Evolutionary conservation across 2,329 filamentous ascomycete genomes (phyloP), one percentile per base, ranked within the genome.

Genomic region (Arthrinium puccinioides): DNA sequence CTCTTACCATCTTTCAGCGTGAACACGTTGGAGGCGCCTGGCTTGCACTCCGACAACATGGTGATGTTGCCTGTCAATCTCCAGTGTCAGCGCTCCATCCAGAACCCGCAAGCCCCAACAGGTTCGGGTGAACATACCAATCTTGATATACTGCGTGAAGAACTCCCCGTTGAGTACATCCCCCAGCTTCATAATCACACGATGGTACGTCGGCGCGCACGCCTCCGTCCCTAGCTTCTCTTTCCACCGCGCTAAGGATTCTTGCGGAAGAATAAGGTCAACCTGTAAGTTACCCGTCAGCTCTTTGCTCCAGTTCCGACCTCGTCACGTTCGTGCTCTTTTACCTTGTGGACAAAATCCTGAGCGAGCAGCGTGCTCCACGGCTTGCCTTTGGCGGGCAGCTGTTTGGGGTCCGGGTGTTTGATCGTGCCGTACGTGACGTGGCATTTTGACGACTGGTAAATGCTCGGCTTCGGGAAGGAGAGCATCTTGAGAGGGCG

Each of bases 71-170:
- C 87, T 88, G 41, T 31, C n/a, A 30, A 11, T n/a, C 11, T 10
- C 10, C 3, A 4, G 1, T 6, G 25, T 10, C 27, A 9, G 24
- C 14, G 5, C 3, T 9, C 14, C 10, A 24, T 21, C 19, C 18
- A 24, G 19, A 6, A 32, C 9, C 39, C 27, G 36, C 4, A 20
- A 41, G 10, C 32, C 11, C 2, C 10, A 16, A 16, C 11, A 11
- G 5, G n/a, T 7, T 6, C n/a, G n/a, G n/a, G n/a, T n/a, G 4
- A 9, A 38, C 55, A 16, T 63, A 85, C 85, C 84, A 42, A 72
- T 73, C 59, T 94, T 94, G 47, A 97, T 81, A 54, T 94, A 89
- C 29, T 79, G 69, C n/a, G 76, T 82, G 52, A 95, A 88, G 51
- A 96, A 94, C 0, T 80, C 74, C 1, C 77, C 76, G 23, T 83